Base-by-base conservation (phyloP, 2,329 filamentous ascomycete genomes). In the Aspergillus jensenii region DNA sequence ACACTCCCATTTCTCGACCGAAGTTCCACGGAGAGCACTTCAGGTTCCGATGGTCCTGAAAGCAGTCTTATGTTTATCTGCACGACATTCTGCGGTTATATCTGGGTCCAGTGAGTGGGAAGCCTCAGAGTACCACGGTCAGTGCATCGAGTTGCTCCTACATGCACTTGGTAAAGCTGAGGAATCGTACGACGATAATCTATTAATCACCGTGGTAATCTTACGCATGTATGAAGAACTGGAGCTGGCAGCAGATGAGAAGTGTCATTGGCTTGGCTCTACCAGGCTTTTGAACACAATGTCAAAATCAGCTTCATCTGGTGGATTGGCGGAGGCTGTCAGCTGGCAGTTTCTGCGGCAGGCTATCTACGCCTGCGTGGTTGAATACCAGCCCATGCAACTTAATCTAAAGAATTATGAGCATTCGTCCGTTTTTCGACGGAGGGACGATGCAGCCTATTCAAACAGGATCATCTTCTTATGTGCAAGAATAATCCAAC, bases 151-250 rank as follows among this genome's bases (percentile, higher is more conserved):
- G 53, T 67, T 80, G 11, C 71, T 82, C 5, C 81, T 82, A 3
- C 68, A 76, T 11, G 76, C 77, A 2, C 70, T 82, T 14, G 73
- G 77, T 7, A 72, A 74, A 37, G 76, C 78, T 0, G 70, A 74
- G 14, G 69, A 75, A 1, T 73, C 74, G 1, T 79, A 77, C 63
- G 78, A 80, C 48, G 79, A 80, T 33, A 78, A 76, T 15, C 73
- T 81, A 2, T 67, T 82, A 0, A 74, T 79, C 1, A 78, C 79
- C 0, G 79, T 83, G 0, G 80, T 82, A 8, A 74, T 82, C 6
- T 66, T 82, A 19, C 75, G 80, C 0, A 71, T 81, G 5, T 80
- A 82, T 53, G 80, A 82, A 63, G 80, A 82, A 64, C 58, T 74
- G 53, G 69, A 71, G 37, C 62, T 62, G 17, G 62, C 46, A 2